phyloP scores from a whole-genome alignment of 2,329 filamentous ascomycete species.

The Capronia coronata region DNA sequence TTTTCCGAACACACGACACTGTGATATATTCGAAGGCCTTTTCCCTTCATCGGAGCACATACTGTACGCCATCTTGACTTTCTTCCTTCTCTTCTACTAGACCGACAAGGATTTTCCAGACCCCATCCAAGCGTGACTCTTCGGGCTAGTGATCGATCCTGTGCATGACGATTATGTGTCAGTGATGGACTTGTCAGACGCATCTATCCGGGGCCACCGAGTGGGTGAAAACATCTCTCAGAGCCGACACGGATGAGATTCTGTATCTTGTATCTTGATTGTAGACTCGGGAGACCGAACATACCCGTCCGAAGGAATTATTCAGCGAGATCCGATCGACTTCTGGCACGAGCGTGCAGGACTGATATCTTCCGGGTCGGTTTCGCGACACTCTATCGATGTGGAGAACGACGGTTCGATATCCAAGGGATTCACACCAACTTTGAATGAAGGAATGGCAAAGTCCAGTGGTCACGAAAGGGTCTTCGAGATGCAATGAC shows the following conservation, averaged over 20 bases:
- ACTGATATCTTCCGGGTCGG: background rate
- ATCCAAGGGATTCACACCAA: background rate
- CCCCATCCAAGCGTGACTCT: conserved; percentile 9
- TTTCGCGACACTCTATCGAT: background rate
- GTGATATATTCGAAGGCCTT: background rate
- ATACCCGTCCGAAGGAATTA: conserved; percentile 21
- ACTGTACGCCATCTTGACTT: conserved; percentile 23
- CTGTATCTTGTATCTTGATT: background rate
- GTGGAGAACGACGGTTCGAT: background rate
- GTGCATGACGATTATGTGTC: background rate
- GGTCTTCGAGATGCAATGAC: background rate
- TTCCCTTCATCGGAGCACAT: conserved; percentile 8
- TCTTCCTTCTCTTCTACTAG: conserved; percentile 13
- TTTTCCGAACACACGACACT: background rate
- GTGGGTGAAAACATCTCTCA: background rate
- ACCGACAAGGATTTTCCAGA: conserved; percentile 12
- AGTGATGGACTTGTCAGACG: background rate
- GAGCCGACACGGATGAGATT: background rate
- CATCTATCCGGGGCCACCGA: background rate
- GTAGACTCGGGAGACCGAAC: conserved; percentile 9
- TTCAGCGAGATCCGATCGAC: conserved; percentile 16
- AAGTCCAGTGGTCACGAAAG: conserved; percentile 1
- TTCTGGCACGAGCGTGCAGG: conserved; percentile 1
- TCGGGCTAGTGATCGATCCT: background rate
- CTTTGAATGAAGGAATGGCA: background rate